A percentile compares a stretch with the other conserved stretches of the same genome.
Conservation (phyloP, 2,329 filamentous ascomycete genomes). For the Hypoxylon sp. region DNA sequence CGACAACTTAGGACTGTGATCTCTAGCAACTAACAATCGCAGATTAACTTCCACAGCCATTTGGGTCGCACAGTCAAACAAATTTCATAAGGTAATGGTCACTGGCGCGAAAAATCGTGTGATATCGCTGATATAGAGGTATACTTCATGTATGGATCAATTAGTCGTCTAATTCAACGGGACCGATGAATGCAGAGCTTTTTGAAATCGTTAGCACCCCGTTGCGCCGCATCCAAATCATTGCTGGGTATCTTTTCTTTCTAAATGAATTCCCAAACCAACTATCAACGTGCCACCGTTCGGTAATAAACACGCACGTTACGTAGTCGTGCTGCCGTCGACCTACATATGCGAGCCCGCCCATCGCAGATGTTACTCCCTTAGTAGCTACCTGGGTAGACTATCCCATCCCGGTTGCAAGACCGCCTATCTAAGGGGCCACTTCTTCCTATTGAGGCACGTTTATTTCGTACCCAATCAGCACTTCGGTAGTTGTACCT, state of each 20-base stretch:
- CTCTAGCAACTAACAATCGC: too few species aligned
- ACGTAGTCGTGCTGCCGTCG: not conserved
- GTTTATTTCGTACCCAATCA: constrained; percentile 93
- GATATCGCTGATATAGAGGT: too few species aligned
- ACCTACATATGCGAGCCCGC: not conserved
- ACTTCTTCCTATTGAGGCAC: constrained; percentile 17
- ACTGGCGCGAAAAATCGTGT: too few species aligned
- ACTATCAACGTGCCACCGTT: not conserved
- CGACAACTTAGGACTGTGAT: too few species aligned
- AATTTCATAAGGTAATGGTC: too few species aligned
- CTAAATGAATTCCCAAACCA: constrained; percentile 1
- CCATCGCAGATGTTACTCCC: not conserved
- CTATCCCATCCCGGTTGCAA: not conserved
- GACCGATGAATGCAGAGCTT: not conserved
- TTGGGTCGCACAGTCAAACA: too few species aligned
- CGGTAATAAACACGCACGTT: not conserved
- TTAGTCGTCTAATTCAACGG: not conserved
- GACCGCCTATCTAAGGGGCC: not conserved
- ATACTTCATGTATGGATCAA: too few species aligned
- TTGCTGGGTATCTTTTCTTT: constrained; percentile 28
- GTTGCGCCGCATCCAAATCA: constrained; percentile 24
- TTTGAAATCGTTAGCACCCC: not conserved
- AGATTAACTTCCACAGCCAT: too few species aligned
- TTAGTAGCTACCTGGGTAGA: not conserved
- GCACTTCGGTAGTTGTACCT: constrained; percentile 86